Conservation (phyloP, 2,329 filamentous ascomycete genomes). For the Elsinoe ampelina region DNA sequence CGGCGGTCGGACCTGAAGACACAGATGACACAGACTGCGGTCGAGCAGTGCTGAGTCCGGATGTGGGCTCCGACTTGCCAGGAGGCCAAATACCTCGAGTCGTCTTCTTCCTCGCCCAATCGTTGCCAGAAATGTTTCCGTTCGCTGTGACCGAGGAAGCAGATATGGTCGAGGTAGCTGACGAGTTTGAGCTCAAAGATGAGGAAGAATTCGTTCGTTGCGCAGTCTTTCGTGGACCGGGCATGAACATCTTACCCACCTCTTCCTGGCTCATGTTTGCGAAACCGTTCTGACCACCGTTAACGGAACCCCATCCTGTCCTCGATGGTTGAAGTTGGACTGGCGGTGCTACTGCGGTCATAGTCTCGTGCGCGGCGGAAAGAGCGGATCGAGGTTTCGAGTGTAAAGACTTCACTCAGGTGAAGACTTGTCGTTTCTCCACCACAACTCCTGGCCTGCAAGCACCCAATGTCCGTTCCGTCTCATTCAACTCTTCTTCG, state of each 20-base stretch:
- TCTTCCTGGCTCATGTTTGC: slow-evolving; percentile 75
- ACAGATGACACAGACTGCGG: slow-evolving; percentile 52
- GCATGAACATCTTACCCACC: slow-evolving; percentile 63
- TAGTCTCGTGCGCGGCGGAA: slow-evolving; percentile 25
- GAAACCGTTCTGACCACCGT: slow-evolving; percentile 50
- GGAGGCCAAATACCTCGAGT: slow-evolving; percentile 53
- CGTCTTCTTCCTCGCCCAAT: slow-evolving; percentile 43
- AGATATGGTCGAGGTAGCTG: slow-evolving; percentile 57
- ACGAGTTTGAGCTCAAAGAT: slow-evolving; percentile 57
- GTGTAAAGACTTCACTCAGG: neutral
- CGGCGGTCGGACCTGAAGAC: slow-evolving; percentile 49
- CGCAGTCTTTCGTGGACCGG: slow-evolving; percentile 66
- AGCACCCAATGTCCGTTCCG: neutral
- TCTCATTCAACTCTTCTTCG: neutral
- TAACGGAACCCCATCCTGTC: slow-evolving; percentile 53
- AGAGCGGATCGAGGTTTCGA: slow-evolving; percentile 3
- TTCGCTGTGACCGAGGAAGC: slow-evolving; percentile 29
- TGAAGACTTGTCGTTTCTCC: neutral
- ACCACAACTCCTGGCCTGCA: slow-evolving; percentile 3
- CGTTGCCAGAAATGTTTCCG: neutral
- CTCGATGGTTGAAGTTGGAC: slow-evolving; percentile 51
- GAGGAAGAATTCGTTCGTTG: slow-evolving; percentile 87
- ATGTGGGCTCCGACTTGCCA: slow-evolving; percentile 56
- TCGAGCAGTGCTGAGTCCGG: slow-evolving; percentile 52
- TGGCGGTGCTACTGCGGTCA: slow-evolving; percentile 60